Base-by-base conservation (phyloP, 2,329 filamentous ascomycete species). In the Lecanoromycetidae sp. region DNA sequence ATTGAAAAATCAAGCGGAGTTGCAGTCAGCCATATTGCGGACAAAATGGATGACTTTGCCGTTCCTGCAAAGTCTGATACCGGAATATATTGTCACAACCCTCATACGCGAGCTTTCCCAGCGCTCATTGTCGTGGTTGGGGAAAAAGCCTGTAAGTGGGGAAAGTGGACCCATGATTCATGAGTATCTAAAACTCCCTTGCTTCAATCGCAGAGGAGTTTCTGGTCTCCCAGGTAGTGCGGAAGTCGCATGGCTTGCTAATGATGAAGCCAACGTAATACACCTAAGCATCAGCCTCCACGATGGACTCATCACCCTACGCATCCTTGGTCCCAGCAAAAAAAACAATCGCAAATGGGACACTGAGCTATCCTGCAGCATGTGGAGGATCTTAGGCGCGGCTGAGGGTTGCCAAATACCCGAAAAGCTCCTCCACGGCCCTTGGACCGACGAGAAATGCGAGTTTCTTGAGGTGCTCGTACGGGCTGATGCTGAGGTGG, bases 381-480 rank as follows among this genome's bases (percentile, higher is more conserved):
- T 12, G 23, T 50, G 48, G 40, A 42, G 37, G 26, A 37, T 46
- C 6, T 20, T 41, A 5, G 25, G 19, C 17, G 22, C n/a, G 10
- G 10, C 37, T 27, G 19, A 43, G 7, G 41, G 46, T 10, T 52
- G 46, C 22, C n/a, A 39, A 25, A 35, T 54, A 10, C 52, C 52
- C 9, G 34, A 23, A 4, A 54, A 51, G 17, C 34, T 54, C 13
- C 41, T 54, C 4, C 52, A 44, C 30, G 52, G 50, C 7, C 52
- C 52, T n/a, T 54, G 52, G 52, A 49, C 44, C 8, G 19, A 37
- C 4, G 29, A 48, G 7, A 54, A 50, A 34, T 37, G 43, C 33
- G 36, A 44, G 3, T 46, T 54, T 20, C 42, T 54, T 3, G 41
- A 36, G n/a, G 5, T 44, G 19, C 15, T 46, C 6, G 25, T 48